phyloP scores from a whole-genome alignment of 768 basidiomycete species.

The Lentinula sp. region DNA sequence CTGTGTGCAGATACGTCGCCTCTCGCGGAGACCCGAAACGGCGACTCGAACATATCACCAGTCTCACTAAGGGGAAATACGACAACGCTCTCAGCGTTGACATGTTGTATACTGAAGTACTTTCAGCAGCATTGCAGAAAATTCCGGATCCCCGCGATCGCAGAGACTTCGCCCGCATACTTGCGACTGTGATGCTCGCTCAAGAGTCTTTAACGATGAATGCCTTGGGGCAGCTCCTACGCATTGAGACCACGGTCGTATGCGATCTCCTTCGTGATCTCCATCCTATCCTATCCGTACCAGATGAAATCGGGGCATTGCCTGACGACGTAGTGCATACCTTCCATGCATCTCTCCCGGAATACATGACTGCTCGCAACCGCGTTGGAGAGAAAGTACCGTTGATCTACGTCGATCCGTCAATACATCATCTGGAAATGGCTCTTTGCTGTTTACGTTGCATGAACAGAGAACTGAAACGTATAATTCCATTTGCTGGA shows the following conservation, averaged over 20 bases:
- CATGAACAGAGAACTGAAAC: neutral
- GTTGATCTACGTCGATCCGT: neutral
- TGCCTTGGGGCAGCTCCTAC: neutral
- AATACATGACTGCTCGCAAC: neutral
- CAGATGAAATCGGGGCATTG: neutral
- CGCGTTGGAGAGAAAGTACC: neutral
- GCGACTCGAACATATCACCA: neutral
- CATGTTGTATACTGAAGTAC: conserved; percentile 2
- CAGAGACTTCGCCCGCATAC: neutral
- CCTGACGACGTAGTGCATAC: neutral
- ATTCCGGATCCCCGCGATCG: neutral
- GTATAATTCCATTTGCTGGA: neutral
- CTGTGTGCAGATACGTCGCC: neutral
- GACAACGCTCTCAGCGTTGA: neutral
- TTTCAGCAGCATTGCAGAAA: neutral
- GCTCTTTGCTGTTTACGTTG: neutral
- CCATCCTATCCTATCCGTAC: neutral
- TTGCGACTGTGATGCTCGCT: neutral
- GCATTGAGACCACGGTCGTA: neutral
- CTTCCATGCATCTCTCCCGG: neutral
- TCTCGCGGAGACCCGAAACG: neutral
- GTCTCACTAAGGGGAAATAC: neutral
- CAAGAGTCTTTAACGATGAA: neutral
- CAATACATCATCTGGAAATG: neutral
- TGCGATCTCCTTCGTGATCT: neutral